These are phyloP conservation scores for Exophiala sp. DNA, from an alignment of 2,329 filamentous ascomycete species.

Conservation along the genomic window DNA sequence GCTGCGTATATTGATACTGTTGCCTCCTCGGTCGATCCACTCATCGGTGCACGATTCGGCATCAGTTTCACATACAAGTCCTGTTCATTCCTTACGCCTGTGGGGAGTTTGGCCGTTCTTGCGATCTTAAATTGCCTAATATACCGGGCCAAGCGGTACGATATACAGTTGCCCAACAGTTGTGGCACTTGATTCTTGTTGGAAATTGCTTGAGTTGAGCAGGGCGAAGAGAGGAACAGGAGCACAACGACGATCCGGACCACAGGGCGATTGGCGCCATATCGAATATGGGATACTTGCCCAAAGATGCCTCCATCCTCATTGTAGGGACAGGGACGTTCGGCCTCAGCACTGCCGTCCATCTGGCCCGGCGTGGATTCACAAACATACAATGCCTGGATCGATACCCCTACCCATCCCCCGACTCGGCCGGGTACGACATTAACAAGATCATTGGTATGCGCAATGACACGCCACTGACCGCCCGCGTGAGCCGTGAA, in stretches of 20 bases:
- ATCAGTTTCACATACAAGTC: constrained; percentile 3
- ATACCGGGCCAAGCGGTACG: too few relatives aligned
- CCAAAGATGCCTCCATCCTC: constrained; percentile 15
- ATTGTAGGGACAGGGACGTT: constrained; percentile 51
- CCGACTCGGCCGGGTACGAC: constrained; percentile 9
- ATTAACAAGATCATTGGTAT: constrained; percentile 9
- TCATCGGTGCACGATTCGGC: neutral
- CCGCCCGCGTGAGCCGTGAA: constrained; percentile 6
- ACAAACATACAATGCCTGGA: constrained; percentile 27
- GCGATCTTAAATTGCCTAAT: too few relatives aligned
- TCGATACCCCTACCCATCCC: constrained; percentile 5
- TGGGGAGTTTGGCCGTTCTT: too few relatives aligned
- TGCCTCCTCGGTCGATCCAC: constrained; percentile 1
- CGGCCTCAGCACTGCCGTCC: constrained; percentile 43
- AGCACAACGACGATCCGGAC: too few relatives aligned
- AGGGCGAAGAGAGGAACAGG: neutral
- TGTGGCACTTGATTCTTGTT: too few relatives aligned
- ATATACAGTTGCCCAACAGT: too few relatives aligned
- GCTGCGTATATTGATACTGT: too few relatives aligned
- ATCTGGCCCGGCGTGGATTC: constrained; percentile 39
- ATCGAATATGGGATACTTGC: constrained; percentile 7
- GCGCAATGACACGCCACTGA: constrained; percentile 8
- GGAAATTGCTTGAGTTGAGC: too few relatives aligned
- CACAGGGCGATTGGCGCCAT: too few relatives aligned
- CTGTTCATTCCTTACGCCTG: too few relatives aligned